Percentiles rank a stretch among this genome's conserved stretches.
Conservation (phyloP, 306 rosid species). For the Rubus parviflorus region DNA sequence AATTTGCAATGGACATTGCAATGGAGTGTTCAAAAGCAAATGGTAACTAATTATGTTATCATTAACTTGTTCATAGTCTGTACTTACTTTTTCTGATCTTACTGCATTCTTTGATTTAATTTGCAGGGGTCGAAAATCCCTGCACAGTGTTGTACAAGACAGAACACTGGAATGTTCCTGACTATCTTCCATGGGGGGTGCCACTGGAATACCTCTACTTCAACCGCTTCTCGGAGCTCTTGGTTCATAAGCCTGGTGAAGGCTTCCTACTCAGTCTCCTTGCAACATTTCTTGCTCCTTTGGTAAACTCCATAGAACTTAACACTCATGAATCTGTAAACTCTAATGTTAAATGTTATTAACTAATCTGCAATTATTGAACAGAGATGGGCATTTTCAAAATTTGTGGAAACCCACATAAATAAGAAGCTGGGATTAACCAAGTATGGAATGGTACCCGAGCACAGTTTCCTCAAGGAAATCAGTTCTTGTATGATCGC, state of each 20-base stretch:
- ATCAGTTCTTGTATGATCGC: constrained; percentile 45
- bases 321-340: no score
- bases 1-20: constrained; percentile 39
- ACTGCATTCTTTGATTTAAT: neutral
- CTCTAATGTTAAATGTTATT: neutral
- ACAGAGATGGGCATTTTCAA: constrained; percentile 60
- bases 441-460: constrained; percentile 71
- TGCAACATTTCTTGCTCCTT: constrained; percentile 56
- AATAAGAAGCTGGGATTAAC: constrained; percentile 38
- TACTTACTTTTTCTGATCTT: neutral
- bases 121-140: constrained; percentile 51
- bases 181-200: constrained; percentile 73
- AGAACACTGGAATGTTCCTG: constrained; percentile 58
- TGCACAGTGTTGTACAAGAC: constrained; percentile 61
- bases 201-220: constrained; percentile 49
- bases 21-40: constrained; percentile 58
- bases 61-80: neutral
- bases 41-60: constrained; percentile 28
- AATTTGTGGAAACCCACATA: constrained; percentile 60
- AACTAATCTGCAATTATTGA: neutral
- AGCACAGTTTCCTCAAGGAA: constrained; percentile 49
- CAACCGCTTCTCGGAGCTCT: constrained; percentile 62
- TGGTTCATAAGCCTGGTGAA: constrained; percentile 72
- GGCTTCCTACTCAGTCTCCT: constrained; percentile 44
- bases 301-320: constrained; percentile 34